Conservation (phyloP, 2,329 filamentous ascomycete species). For the Spiromastix sp. region DNA sequence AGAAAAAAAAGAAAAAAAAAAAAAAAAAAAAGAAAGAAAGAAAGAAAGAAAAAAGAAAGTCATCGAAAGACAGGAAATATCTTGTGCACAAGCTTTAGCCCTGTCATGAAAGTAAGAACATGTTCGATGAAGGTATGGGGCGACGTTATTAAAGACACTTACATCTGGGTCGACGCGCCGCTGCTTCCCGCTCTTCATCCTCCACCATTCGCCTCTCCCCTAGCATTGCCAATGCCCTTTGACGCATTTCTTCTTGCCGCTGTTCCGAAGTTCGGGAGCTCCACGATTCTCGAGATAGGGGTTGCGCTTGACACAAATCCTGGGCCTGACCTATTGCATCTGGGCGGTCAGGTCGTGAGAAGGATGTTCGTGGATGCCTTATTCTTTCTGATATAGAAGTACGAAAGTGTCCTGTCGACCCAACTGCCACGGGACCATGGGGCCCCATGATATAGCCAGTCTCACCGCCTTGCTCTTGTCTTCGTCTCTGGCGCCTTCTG, state of each 20-base stretch:
- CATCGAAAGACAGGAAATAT: constrained; percentile 10
- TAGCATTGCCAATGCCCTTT: constrained; percentile 11
- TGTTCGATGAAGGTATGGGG: background rate
- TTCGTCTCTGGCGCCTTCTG: constrained; percentile 2
- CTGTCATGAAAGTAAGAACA: constrained; percentile 4
- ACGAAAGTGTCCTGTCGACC: too few relatives aligned
- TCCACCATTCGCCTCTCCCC: constrained; percentile 9
- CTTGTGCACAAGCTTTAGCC: constrained; percentile 9
- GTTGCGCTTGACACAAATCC: background rate
- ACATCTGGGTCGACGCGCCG: constrained; percentile 14
- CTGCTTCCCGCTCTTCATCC: constrained; percentile 13
- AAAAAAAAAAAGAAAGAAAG: background rate
- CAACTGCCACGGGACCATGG: background rate
- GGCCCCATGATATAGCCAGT: background rate
- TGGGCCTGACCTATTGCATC: background rate
- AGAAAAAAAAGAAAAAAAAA: background rate
- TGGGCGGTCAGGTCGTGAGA: too few relatives aligned
- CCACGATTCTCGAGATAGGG: background rate
- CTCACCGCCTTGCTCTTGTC: background rate
- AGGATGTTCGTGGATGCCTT: too few relatives aligned
- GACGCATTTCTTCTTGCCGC: constrained; percentile 10
- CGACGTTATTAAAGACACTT: constrained; percentile 2
- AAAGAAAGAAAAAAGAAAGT: too few relatives aligned
- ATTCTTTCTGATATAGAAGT: too few relatives aligned
- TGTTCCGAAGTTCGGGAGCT: background rate